phyloP scores from a whole-genome alignment of 148 eudicot genomes.

The Hydrangea macrophylla region DNA sequence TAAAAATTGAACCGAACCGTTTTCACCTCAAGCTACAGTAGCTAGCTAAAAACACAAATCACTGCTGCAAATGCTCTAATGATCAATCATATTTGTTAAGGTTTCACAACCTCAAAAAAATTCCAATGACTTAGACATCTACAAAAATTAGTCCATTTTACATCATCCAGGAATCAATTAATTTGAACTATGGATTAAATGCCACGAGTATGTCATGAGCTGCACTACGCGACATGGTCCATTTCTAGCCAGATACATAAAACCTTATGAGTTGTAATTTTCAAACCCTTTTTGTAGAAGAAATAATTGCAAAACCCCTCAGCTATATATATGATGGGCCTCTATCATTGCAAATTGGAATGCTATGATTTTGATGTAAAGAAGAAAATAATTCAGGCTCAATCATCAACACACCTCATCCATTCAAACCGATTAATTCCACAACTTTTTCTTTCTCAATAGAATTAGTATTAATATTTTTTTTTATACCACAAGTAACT shows the following conservation, averaged over 20 bases:
- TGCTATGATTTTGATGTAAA: background rate
- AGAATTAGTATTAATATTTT: too few relatives aligned
- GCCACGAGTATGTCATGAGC: background rate
- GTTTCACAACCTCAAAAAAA: too few relatives aligned
- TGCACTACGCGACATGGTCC: background rate
- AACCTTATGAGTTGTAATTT: background rate
- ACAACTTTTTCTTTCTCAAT: background rate
- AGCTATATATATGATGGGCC: background rate
- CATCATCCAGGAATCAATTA: background rate
- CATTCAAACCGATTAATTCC: background rate
- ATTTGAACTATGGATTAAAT: background rate
- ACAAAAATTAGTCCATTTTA: background rate
- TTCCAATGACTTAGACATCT: background rate
- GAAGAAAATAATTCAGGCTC: conserved; percentile 5
- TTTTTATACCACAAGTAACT: background rate
- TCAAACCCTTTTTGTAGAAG: background rate
- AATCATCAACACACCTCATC: background rate
- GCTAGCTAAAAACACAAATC: too few relatives aligned
- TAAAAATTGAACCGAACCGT: too few relatives aligned
- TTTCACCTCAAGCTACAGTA: too few relatives aligned
- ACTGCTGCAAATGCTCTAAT: too few relatives aligned
- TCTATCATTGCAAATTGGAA: conserved; percentile 6
- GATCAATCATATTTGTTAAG: too few relatives aligned
- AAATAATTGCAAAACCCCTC: conserved; percentile 1
- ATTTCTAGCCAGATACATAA: background rate